phyloP scores from a whole-genome alignment of 1,139 yeast species.

The Blastobotrys arbuscula region DNA sequence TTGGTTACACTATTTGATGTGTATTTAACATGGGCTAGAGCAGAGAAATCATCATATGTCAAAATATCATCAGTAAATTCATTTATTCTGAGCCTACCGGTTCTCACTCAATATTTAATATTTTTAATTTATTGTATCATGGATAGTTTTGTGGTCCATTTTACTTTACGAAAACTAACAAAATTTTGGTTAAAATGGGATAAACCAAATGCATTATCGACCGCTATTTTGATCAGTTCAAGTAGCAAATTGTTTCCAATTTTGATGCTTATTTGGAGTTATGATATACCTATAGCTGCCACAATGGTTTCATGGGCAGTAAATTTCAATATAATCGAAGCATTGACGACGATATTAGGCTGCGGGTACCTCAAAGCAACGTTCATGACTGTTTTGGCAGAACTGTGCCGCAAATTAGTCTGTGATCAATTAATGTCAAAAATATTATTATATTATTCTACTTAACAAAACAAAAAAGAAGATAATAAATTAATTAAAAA shows the following conservation, averaged over 20 bases:
- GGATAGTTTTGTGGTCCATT: slow-evolving; percentile 54
- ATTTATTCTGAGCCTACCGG: slow-evolving; percentile 41
- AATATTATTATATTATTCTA: slow-evolving; percentile 3
- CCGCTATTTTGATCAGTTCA: slow-evolving; percentile 68
- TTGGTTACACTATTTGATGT: slow-evolving; percentile 80
- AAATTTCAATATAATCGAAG: slow-evolving; percentile 59
- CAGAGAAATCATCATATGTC: slow-evolving; percentile 45
- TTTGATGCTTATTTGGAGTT: slow-evolving; percentile 95
- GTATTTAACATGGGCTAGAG: slow-evolving; percentile 86
- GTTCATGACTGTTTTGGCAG: slow-evolving; percentile 27
- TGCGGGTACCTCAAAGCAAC: slow-evolving; percentile 39
- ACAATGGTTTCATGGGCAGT: slow-evolving; percentile 58
- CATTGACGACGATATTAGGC: slow-evolving; percentile 51
- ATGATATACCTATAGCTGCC: slow-evolving; percentile 68
- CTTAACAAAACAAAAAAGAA: neutral
- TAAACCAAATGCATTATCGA: slow-evolving; percentile 42
- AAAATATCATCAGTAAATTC: slow-evolving; percentile 18
- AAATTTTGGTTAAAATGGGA: slow-evolving; percentile 41
- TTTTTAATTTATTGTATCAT: slow-evolving; percentile 58
- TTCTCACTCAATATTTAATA: slow-evolving; percentile 56
- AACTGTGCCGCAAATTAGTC: slow-evolving; percentile 17
- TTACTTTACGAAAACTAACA: slow-evolving; percentile 43
- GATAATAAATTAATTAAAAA: neutral
- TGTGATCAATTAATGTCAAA: slow-evolving; percentile 19
- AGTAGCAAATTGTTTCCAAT: slow-evolving; percentile 83